Percentiles rank a stretch among this genome's conserved stretches.
phyloP scores from a whole-genome alignment of 345 rosid genomes.

The Cardamine occulta region DNA sequence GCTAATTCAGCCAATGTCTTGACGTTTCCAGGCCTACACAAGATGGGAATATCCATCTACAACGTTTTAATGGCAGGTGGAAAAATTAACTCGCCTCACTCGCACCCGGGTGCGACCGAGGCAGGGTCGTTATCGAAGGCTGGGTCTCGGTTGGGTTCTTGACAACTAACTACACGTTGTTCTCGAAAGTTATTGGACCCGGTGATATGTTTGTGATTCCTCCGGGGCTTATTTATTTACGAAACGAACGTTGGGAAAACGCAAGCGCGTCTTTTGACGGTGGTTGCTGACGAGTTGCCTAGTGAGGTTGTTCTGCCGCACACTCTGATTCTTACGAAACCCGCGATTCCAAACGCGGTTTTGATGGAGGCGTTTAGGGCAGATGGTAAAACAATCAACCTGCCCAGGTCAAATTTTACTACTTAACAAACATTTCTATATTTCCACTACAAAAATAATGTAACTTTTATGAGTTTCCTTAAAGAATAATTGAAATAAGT shows the following conservation, averaged over 20 bases:
- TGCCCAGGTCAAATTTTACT: slow-evolving; percentile 61
- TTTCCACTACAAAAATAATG: background rate
- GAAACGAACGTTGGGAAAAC: slow-evolving; percentile 68
- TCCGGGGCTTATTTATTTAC: slow-evolving; percentile 62
- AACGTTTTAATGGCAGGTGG: slow-evolving; percentile 59
- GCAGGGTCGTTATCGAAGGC: slow-evolving; percentile 56
- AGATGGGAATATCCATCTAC: slow-evolving; percentile 69
- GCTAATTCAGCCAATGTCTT: slow-evolving; percentile 50
- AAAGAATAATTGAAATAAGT: slow-evolving; percentile 23
- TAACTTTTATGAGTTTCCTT: slow-evolving; percentile 17
- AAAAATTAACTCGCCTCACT: slow-evolving; percentile 70
- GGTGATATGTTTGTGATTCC: slow-evolving; percentile 74
- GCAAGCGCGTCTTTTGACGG: slow-evolving; percentile 53
- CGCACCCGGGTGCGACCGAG: slow-evolving; percentile 63
- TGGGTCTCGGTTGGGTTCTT: slow-evolving; percentile 65
- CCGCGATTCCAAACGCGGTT: slow-evolving; percentile 57
- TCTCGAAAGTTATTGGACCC: slow-evolving; percentile 50
- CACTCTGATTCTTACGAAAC: slow-evolving; percentile 52
- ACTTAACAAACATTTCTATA: background rate
- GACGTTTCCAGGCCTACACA: slow-evolving; percentile 64
- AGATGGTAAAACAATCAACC: slow-evolving; percentile 45
- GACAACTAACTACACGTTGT: slow-evolving; percentile 51
- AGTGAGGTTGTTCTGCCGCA: slow-evolving; percentile 47
- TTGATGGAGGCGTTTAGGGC: slow-evolving; percentile 56
- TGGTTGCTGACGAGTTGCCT: slow-evolving; percentile 72